Percentiles rank a stretch among this genome's conserved stretches.
Evolutionary conservation across 2,329 filamentous ascomycete genomes (phyloP).

Genomic region (Phialophora tarda): DNA sequence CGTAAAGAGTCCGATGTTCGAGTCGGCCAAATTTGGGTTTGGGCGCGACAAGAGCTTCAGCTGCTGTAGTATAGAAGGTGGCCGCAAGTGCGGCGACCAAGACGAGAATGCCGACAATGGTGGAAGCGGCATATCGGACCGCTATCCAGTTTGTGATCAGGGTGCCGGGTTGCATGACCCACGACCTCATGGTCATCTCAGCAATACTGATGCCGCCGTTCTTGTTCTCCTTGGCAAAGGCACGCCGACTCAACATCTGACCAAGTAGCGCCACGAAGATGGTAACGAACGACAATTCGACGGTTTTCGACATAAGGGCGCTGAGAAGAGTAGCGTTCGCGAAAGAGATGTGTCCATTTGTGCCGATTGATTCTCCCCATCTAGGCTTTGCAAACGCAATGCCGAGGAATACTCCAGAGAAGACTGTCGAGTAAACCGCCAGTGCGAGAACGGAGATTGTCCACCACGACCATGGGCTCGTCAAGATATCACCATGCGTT

Average conservation of each 20-base stretch:
- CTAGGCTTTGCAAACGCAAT: conserved; percentile 67
- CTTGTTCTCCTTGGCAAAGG: conserved; percentile 62
- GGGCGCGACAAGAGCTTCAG: conserved; percentile 75
- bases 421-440: conserved; percentile 47
- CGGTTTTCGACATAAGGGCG: conserved; percentile 74
- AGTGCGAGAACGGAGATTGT: conserved; percentile 46
- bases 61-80: conserved; percentile 77
- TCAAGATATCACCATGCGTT: conserved; percentile 41
- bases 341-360: conserved; percentile 59
- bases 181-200: conserved; percentile 77
- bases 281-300: conserved; percentile 78
- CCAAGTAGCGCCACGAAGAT: conserved; percentile 77
- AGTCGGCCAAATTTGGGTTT: conserved; percentile 67
- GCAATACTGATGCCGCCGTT: conserved; percentile 70
- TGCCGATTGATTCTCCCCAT: conserved; percentile 65
- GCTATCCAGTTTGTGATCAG: conserved; percentile 72
- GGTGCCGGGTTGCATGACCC: conserved; percentile 75
- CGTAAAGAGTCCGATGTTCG: conserved; percentile 58
- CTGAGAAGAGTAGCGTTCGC: conserved; percentile 70
- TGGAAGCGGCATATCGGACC: conserved; percentile 67
- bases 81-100: conserved; percentile 69
- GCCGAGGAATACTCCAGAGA: conserved; percentile 63
- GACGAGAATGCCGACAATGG: conserved; percentile 66
- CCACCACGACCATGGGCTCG: conserved; percentile 35
- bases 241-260: conserved; percentile 73